Base-by-base conservation (phyloP, 1,284 basidiomycete genomes). In the Amylostereum areolatum region DNA sequence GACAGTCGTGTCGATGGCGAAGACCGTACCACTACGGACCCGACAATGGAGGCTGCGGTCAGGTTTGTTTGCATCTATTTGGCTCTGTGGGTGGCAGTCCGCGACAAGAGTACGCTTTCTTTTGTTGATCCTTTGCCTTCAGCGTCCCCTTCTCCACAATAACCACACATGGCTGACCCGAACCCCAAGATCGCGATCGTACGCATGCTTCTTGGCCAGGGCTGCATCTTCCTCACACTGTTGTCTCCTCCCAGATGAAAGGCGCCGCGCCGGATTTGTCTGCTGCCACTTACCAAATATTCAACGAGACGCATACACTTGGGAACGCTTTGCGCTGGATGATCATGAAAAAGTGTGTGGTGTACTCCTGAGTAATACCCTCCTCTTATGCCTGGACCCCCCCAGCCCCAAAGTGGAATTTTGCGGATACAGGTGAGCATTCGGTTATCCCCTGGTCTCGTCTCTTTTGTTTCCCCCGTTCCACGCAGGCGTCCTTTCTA, bases 301-400 rank as follows among this genome's bases (percentile, higher is more conserved):
- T 87, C 63, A 86, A 97, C 64, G 96, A 98, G 73, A 89, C 92
- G 6, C 95, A 98, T 69, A 98, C 95, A 0, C 81, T 98, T 29
- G 96, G 96, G 12, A 99, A 99, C 61, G 80, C 92, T 0, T 73
- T 99, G 44, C 74, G 96, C 48, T 99, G 92, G 91, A 98, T 98
- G 87, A 69, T 98, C 54, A 98, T 98, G 96, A 97, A 98, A 72
- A 96, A 99, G 96, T 98, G 64, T 63, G 83, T 64, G 34, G 50
- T 36, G 63, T 34, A 10, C 41, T 11, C 45, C 28, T 48, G n/a
- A n/a, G 45, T 43, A 41, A 44, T 46, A 8, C 44, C 24, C 44
- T 41, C 12, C n/a, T 44, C 44, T 28, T 31, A 51, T 49, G 49
- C 49, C 50, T 48, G 54, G 48, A 45, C 51, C 27, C 34, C n/a